Evolutionary conservation across 768 basidiomycete species (phyloP).

Genomic region (Rhodotorula paludigena): DNA sequence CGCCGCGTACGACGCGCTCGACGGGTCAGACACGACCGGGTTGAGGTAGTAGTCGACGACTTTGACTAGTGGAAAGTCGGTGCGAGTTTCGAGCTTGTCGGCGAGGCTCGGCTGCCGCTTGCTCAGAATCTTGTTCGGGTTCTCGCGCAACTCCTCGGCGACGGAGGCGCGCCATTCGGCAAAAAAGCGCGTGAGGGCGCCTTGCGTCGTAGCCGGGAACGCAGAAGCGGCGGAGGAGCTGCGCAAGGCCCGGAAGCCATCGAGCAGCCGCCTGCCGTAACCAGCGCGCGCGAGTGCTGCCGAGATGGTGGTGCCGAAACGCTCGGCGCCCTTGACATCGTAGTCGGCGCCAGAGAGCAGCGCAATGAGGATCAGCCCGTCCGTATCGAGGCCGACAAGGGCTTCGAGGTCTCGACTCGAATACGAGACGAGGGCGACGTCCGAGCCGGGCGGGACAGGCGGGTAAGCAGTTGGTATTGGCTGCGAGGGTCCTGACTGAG

Average conservation of each 20-base stretch:
- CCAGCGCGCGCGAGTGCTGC: constrained; percentile 10
- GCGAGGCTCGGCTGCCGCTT: constrained; percentile 7
- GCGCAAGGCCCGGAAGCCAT: constrained; percentile 1
- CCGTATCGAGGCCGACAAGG: constrained; percentile 5
- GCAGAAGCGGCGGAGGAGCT: not conserved
- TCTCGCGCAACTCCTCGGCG: constrained; percentile 20
- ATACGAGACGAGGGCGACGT: constrained; percentile 5
- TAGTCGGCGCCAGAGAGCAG: constrained; percentile 39
- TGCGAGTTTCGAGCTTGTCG: constrained; percentile 2
- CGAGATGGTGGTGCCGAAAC: constrained; percentile 1
- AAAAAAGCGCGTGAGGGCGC: constrained; percentile 3
- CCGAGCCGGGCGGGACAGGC: constrained; percentile 5
- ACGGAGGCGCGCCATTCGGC: constrained; percentile 16
- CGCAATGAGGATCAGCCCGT: constrained; percentile 34
- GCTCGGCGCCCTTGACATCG: constrained; percentile 4
- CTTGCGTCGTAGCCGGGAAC: not conserved
- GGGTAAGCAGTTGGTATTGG: not conserved
- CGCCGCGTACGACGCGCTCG: not conserved
- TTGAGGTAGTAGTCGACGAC: constrained; percentile 19
- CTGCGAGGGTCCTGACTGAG: not conserved
- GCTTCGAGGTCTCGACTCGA: constrained; percentile 3
- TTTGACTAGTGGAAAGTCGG: constrained; percentile 4
- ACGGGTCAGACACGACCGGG: constrained; percentile 7
- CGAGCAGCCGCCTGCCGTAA: constrained; percentile 9
- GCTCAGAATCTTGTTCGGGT: constrained; percentile 4